Conservation (phyloP, 163 green algal genomes). For the Prototheca cutis region DNA sequence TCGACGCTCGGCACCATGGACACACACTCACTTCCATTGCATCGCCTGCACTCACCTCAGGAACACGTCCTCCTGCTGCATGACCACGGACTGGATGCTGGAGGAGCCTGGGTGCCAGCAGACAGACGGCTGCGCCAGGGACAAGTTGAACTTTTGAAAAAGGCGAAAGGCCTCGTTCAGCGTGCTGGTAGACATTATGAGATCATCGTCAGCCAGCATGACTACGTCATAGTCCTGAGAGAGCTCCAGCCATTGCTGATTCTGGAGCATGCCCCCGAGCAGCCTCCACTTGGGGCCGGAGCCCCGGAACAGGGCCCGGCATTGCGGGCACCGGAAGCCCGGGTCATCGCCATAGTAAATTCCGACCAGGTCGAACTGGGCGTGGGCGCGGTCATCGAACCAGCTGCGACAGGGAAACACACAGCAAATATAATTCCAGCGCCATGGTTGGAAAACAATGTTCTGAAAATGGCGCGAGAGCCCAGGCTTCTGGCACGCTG, state of each 20-base stretch:
- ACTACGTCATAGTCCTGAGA: not conserved
- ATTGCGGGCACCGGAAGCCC: slow-evolving; percentile 5
- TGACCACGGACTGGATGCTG: not conserved
- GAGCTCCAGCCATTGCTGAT: not conserved
- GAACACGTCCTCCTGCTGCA: not conserved
- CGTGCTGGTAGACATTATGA: not conserved
- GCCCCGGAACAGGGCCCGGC: slow-evolving; percentile 5
- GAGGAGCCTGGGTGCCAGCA: not conserved
- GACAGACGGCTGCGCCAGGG: not conserved
- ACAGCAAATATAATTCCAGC: no score
- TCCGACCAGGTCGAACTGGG: slow-evolving; percentile 8
- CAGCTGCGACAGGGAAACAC: slow-evolving; percentile 1
- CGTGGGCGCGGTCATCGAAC: not conserved
- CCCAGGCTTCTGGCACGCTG: no score
- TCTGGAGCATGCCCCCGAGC: not conserved
- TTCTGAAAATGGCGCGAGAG: no score
- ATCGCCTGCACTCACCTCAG: no score
- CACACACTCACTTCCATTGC: no score
- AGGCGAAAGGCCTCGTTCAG: not conserved
- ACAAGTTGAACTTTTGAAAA: not conserved
- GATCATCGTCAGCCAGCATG: slow-evolving; percentile 5
- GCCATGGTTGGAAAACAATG: no score
- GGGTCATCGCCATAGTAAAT: slow-evolving; percentile 17
- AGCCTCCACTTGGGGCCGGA: slow-evolving; percentile 8
- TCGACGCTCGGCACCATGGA: no score